Conservation (phyloP, 2,329 filamentous ascomycete genomes). For the Lasiodiplodia sp. region DNA sequence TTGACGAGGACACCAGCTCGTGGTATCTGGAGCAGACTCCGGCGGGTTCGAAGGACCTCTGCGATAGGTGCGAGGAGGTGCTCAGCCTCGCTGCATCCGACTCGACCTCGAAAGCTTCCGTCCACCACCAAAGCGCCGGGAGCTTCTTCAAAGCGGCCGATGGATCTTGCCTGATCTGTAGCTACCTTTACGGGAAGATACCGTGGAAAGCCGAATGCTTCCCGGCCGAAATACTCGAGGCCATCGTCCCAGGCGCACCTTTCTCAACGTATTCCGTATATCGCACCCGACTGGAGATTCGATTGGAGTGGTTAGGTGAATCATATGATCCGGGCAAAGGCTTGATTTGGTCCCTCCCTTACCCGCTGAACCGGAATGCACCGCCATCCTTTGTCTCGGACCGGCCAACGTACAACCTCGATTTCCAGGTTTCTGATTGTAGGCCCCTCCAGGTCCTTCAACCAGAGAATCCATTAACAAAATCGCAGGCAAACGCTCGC, state of each 20-base stretch:
- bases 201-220: slow-evolving; percentile 6
- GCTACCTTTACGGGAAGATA: neutral
- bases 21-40: slow-evolving; percentile 7
- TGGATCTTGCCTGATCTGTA: neutral
- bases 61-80: slow-evolving; percentile 3
- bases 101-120: neutral
- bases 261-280: slow-evolving; percentile 1
- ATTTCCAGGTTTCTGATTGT: neutral
- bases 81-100: neutral
- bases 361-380: slow-evolving; percentile 1
- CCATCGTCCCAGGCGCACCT: neutral
- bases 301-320: slow-evolving; percentile 2
- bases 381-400: neutral
- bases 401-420: neutral
- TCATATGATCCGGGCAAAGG: slow-evolving; percentile 5
- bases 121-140: slow-evolving; percentile 2
- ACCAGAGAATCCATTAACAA: neutral
- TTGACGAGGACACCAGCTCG: neutral
- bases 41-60: neutral
- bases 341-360: neutral
- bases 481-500: neutral
- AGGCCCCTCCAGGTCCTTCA: neutral
- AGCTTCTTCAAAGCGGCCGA: slow-evolving; percentile 6
- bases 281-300: neutral
- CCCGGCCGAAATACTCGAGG: neutral